phyloP scores from a whole-genome alignment of 306 rosid species.

The Cucurbita ficifolia region DNA sequence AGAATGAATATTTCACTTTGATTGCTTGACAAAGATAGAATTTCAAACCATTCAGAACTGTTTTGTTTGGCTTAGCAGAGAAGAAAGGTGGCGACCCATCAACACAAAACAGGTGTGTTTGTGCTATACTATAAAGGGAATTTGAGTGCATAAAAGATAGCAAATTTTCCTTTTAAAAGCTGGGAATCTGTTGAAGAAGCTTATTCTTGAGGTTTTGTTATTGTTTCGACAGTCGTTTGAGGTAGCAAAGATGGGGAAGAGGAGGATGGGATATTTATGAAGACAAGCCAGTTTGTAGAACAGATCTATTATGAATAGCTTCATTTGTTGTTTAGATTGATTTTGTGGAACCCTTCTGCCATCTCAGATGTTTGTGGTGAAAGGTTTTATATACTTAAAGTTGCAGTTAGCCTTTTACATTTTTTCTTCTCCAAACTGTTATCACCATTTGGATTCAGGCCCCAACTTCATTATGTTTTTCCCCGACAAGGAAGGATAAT shows the following conservation, averaged over 20 bases:
- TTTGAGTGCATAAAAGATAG: conserved; percentile 15
- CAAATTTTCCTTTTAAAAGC: conserved; percentile 1
- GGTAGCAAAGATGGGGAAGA: conserved; percentile 12
- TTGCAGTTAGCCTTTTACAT: background rate
- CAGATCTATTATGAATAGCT: conserved; percentile 5
- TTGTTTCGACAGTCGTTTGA: conserved; percentile 12
- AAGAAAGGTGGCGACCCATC: conserved; percentile 45
- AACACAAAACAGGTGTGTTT: conserved; percentile 43
- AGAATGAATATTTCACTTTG: background rate
- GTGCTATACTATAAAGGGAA: conserved; percentile 58
- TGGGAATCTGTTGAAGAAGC: background rate
- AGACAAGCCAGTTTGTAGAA: background rate
- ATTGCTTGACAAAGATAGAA: background rate
- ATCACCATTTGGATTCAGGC: background rate
- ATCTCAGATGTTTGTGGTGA: background rate
- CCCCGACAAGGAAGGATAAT: background rate
- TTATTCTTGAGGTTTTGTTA: background rate
- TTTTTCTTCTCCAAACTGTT: background rate
- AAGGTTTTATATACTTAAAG: conserved; percentile 1
- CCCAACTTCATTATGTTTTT: background rate
- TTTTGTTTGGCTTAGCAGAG: conserved; percentile 30
- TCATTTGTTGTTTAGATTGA: conserved; percentile 6
- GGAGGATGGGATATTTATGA: background rate
- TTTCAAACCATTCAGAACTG: background rate
- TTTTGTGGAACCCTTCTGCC: background rate